A percentile compares a stretch with the other conserved stretches of the same genome.
These are phyloP conservation scores for Colletotrichum coccodes DNA, from an alignment of 2,329 filamentous ascomycete genomes.

Conservation along the genomic window DNA sequence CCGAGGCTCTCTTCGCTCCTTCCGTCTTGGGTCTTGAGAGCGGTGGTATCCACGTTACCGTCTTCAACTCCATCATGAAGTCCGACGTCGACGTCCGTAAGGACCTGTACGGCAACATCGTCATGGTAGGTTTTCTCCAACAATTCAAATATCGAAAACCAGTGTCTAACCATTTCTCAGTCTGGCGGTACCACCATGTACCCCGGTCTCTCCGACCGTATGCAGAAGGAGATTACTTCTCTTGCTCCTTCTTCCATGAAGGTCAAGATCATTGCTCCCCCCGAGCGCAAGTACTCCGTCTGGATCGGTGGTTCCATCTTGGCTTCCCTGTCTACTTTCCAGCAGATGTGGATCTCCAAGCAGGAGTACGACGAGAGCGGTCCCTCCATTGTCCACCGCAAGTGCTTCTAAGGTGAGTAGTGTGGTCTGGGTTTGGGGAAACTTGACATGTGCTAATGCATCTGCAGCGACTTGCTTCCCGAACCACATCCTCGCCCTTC, in stretches of 20 bases:
- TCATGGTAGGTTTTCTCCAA: constrained; percentile 83
- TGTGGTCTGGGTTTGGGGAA: neutral
- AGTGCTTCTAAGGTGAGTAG: constrained; percentile 95
- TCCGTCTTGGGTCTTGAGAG: constrained; percentile 97
- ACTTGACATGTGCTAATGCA: neutral
- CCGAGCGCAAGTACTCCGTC: constrained; percentile 99
- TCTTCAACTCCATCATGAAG: constrained; percentile 99
- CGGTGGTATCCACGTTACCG: constrained; percentile 99
- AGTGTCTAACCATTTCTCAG: constrained; percentile 59
- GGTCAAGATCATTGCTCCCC: constrained; percentile 99
- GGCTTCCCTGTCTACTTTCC: constrained; percentile 99
- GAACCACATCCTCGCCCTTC: constrained; percentile 42
- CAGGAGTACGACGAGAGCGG: constrained; percentile 99
- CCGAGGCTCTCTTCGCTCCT: constrained; percentile 99
- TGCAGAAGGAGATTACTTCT: constrained; percentile 99
- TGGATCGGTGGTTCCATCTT: constrained; percentile 99
- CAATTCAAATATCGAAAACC: neutral
- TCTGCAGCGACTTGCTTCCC: constrained; percentile 16
- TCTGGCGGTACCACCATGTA: constrained; percentile 99
- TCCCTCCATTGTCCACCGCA: constrained; percentile 99
- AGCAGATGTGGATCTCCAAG: constrained; percentile 99
- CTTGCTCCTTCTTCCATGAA: constrained; percentile 99
- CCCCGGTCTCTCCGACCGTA: constrained; percentile 99
- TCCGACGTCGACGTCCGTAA: constrained; percentile 99
- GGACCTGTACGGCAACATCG: constrained; percentile 99